A percentile compares a stretch with the other conserved stretches of the same genome.
These are phyloP conservation scores for Athelia sp. DNA, from an alignment of 1,284 basidiomycete species.

Conservation along the genomic window DNA sequence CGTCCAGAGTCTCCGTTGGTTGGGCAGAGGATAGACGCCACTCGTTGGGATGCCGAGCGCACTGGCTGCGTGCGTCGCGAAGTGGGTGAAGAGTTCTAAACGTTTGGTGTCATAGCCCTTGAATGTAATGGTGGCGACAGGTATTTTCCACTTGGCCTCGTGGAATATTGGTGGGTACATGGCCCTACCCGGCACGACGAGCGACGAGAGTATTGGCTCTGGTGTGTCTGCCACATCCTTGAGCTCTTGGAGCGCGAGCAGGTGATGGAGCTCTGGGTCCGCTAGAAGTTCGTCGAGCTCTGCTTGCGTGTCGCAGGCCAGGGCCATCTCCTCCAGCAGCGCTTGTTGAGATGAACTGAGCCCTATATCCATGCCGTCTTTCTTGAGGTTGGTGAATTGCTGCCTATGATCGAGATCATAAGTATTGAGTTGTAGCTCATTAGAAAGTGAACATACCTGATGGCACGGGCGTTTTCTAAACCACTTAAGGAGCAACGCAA, in stretches of 20 bases:
- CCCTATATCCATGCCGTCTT: no score
- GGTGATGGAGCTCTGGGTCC: neutral
- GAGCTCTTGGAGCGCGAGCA: neutral
- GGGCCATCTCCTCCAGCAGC: neutral
- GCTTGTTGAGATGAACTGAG: neutral
- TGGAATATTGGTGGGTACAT: neutral
- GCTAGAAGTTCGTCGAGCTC: neutral
- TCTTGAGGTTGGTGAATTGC: no score
- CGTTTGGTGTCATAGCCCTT: neutral
- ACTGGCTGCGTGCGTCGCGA: constrained; percentile 80
- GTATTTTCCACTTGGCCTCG: neutral
- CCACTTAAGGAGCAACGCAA: no score
- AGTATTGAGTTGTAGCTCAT: no score
- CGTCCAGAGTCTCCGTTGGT: constrained; percentile 79
- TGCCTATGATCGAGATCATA: no score
- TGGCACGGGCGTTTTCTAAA: no score
- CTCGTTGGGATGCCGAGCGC: constrained; percentile 83
- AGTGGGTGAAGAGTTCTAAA: constrained; percentile 79
- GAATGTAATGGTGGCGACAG: neutral
- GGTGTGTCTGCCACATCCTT: neutral
- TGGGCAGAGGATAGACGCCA: constrained; percentile 67
- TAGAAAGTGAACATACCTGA: no score
- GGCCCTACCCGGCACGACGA: neutral
- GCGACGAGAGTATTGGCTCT: neutral
- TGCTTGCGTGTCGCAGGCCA: neutral